Evolutionary conservation across 176 grass and related monocot species (phyloP), one percentile per base, ranked within the genome.

Genomic region (Juncus effusus): DNA sequence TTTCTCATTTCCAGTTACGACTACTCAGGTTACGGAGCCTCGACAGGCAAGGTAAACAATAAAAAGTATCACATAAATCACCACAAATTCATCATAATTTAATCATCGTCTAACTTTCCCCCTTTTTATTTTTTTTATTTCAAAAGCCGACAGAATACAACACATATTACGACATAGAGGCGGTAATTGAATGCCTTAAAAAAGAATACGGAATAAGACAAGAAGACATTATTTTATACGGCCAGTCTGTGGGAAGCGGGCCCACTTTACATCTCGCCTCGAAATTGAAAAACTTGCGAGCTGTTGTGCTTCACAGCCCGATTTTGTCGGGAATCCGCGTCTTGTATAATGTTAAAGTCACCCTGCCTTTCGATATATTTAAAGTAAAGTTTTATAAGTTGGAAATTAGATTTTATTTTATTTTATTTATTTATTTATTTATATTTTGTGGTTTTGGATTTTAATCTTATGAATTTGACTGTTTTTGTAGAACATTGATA

Each of bases 211-310:
- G 88, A 36, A 65, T 97, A 72, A 80, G 75, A 79, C 75, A 80
- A 78, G 94, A 97, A 49, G 80, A 97, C 51, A 84, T 97, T 37
- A 97, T 97, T 47, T 71, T 97, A 36, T 97, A 97, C 83, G 94
- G 94, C 42, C 94, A 97, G 64, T 97, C 94, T n/a, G 94, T 97
- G 67, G 94, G 94, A 42, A 97, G 94, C n/a, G 94, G 94, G 49
- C 94, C 94, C 5, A 97, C 94, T 68, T 78, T 97, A 71, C 94
- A 97, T 69, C 70, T 97, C 16, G 94, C 85, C 53, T 79, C 88
- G 10, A 74, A 77, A 42, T 67, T 93, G 61, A 78, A 97, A 9
- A 86, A 80, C n/a, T 62, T 92, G 84, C 82, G 88, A 84, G 94
- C 78, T 45, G 88, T 97, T 63, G 85, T 97, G 53, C 94, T 97